These are phyloP conservation scores for Fremontodendron californicum DNA, from an alignment of 345 rosid species.

Conservation along the genomic window DNA sequence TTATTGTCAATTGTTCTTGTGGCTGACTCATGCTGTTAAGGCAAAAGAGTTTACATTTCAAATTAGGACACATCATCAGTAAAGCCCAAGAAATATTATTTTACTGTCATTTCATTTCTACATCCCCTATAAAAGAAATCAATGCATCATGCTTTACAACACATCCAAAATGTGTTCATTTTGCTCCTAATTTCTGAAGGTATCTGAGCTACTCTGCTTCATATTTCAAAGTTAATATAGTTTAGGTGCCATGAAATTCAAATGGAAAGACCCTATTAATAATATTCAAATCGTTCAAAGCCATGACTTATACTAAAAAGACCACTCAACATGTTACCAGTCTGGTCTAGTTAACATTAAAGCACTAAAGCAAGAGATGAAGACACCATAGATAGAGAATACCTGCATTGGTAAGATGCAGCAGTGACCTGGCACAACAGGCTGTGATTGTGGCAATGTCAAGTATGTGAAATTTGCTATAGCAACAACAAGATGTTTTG, in stretches of 20 bases:
- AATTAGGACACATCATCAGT: neutral
- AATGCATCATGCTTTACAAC: neutral
- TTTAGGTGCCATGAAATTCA: neutral
- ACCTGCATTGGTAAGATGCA: slow-evolving; percentile 89
- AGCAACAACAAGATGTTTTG: slow-evolving; percentile 79
- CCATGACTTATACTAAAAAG: neutral
- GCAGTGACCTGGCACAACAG: slow-evolving; percentile 88
- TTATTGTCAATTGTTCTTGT: slow-evolving; percentile 68
- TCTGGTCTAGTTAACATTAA: neutral
- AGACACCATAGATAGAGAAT: neutral
- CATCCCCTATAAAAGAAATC: neutral
- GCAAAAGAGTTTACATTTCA: neutral
- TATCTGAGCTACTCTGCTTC: neutral
- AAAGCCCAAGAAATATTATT: neutral
- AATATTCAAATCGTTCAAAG: neutral
- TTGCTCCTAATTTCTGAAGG: neutral
- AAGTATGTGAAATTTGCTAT: slow-evolving; percentile 88
- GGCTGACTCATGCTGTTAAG: slow-evolving; percentile 70
- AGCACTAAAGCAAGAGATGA: neutral
- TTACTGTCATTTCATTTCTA: neutral
- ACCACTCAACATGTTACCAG: neutral
- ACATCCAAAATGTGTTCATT: neutral
- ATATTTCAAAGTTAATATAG: neutral
- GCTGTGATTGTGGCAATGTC: slow-evolving; percentile 73
- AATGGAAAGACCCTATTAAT: neutral